These are phyloP conservation scores for Candida easanensis DNA, from an alignment of 805 yeast genomes.

Conservation along the genomic window DNA sequence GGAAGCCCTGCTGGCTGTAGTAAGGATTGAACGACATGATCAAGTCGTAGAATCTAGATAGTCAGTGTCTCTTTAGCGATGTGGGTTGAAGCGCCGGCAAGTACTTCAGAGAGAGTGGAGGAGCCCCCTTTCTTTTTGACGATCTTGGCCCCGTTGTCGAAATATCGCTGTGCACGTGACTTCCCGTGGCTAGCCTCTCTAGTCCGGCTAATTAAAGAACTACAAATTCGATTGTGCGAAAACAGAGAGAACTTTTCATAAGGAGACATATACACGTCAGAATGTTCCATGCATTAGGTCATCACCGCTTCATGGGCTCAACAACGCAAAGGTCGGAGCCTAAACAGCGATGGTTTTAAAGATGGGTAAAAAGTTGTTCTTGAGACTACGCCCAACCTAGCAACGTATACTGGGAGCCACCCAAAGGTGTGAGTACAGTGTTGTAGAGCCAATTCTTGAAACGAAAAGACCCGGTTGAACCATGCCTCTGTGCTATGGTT, in stretches of 20 bases:
- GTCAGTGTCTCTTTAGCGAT: no score
- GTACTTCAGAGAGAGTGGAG: no score
- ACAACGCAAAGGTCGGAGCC: conserved; percentile 62
- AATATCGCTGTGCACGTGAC: no score
- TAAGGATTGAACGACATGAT: conserved; percentile 5
- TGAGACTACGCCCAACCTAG: conserved; percentile 9
- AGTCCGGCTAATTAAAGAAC: no score
- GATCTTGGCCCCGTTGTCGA: no score
- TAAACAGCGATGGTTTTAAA: conserved; percentile 99
- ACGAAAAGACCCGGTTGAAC: background rate
- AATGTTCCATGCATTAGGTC: conserved; percentile 87
- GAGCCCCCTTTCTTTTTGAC: no score
- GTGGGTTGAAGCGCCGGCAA: no score
- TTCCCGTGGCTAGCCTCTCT: no score
- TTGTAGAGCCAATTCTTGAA: background rate
- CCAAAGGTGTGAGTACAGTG: no score
- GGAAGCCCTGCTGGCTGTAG: conserved; percentile 3
- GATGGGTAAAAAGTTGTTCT: conserved; percentile 16
- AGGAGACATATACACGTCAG: background rate
- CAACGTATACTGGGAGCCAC: background rate
- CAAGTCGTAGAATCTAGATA: no score
- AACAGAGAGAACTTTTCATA: no score
- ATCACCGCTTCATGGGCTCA: conserved; percentile 93
- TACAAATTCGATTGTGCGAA: no score
- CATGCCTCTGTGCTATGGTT: background rate